Percentiles rank a stretch among this genome's conserved stretches.
Conservation (phyloP, 768 basidiomycete species). For the Kwoniella pini region DNA sequence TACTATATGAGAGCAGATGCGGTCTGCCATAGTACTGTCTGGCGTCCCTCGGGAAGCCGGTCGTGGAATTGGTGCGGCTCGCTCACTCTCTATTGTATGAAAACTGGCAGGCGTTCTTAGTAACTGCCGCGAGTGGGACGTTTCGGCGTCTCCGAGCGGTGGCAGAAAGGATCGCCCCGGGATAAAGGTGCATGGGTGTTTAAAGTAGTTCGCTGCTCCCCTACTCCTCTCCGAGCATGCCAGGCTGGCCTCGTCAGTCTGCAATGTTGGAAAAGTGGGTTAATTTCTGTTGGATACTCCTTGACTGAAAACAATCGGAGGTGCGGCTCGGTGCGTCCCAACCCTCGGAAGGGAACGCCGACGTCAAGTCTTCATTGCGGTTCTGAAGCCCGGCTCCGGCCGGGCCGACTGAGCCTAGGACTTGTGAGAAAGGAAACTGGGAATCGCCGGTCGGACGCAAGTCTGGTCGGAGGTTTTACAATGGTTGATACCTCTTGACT, state of each 20-base stretch:
- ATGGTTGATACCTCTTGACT: constrained; percentile 2
- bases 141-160: constrained; percentile 15
- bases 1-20: constrained; percentile 20
- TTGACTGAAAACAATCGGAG: constrained; percentile 55
- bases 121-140: constrained; percentile 9
- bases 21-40: not conserved
- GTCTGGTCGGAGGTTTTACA: constrained; percentile 57
- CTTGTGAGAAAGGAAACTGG: constrained; percentile 60
- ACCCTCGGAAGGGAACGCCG: constrained; percentile 16
- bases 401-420: constrained; percentile 55
- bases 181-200: not conserved
- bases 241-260: constrained; percentile 14
- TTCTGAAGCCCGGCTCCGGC: constrained; percentile 52
- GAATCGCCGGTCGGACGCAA: constrained; percentile 42
- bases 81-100: constrained; percentile 6
- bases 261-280: constrained; percentile 52
- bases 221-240: not conserved
- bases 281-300: constrained; percentile 56
- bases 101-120: constrained; percentile 1
- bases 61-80: not conserved
- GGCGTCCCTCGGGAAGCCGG: not conserved
- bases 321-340: constrained; percentile 47
- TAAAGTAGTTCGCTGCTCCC: not conserved
- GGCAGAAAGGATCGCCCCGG: not conserved
- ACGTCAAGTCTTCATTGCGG: constrained; percentile 54